These are phyloP conservation scores for Vitis amurensis DNA, from an alignment of 164 flowering plant genomes.

Conservation along the genomic window DNA sequence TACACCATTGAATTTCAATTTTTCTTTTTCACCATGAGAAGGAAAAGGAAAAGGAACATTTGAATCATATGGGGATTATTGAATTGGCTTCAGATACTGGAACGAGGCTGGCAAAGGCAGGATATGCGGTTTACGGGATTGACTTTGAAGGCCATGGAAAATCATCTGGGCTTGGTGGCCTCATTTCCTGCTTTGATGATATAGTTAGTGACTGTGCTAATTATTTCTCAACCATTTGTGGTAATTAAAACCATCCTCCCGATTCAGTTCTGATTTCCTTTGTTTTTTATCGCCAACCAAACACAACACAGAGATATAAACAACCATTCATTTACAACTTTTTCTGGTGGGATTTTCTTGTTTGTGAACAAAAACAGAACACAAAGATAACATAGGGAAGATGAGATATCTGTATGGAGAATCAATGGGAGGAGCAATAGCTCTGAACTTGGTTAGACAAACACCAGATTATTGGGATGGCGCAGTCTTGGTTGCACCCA, in stretches of 20 bases:
- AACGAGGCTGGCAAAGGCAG: constrained; percentile 63
- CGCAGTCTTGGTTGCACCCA: constrained; percentile 84
- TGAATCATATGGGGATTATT: no score
- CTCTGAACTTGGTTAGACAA: constrained; percentile 58
- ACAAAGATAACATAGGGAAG: constrained; percentile 53
- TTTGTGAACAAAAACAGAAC: constrained; percentile 35
- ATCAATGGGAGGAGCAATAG: constrained; percentile 97
- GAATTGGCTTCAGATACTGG: constrained; percentile 52
- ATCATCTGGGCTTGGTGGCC: constrained; percentile 70
- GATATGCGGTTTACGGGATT: constrained; percentile 75
- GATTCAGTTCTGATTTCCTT: constrained; percentile 12
- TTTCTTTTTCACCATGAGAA: not conserved
- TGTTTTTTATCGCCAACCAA: not conserved
- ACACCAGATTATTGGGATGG: constrained; percentile 82
- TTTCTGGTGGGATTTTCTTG: not conserved
- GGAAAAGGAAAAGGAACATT: not conserved
- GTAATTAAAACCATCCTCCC: constrained; percentile 10
- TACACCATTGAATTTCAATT: not conserved
- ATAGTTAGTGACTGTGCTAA: constrained; percentile 65
- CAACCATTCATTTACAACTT: no score
- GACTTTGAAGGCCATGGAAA: constrained; percentile 94
- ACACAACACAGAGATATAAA: no score
- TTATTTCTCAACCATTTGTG: constrained; percentile 56
- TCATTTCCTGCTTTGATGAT: constrained; percentile 49
- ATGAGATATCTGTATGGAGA: constrained; percentile 74